Base-by-base conservation (phyloP, 2,329 filamentous ascomycete genomes). In the Trichoderma lentiforme region DNA sequence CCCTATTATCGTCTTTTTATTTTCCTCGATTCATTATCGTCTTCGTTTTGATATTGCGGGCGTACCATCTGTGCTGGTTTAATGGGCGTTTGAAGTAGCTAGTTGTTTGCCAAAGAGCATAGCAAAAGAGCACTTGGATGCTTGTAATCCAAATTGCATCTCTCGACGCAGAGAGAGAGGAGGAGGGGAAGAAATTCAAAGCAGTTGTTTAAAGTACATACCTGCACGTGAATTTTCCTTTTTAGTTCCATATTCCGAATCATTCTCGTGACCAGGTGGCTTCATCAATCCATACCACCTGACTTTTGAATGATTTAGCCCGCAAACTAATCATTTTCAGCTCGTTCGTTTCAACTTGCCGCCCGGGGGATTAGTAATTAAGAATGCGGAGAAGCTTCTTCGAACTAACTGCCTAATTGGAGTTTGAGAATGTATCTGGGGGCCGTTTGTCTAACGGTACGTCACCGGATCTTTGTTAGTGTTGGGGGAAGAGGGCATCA, bases 11-110 rank as follows among this genome's bases (percentile, higher is more conserved):
- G 21, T 47, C 30, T 32, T 43, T 39, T 24, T 47, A 26, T 15
- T 28, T 34, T 58, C 30, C 4, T 51, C 18, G 24, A 30, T 43
- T n/a, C 39, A 39, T 68, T 18, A 2, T 43, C 39, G 15, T 60
- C 32, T 32, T 32, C 11, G 18, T 30, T 34, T 32, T n/a, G 18
- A 8, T 15, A 34, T 60, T 60, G 26, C 53, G 21, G 65, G 56
- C 56, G 65, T 43, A 47, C 30, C 34, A 15, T 56, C 15, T 28
- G 65, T 58, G 65, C 24, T 68, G 53, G 34, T 58, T 58, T 58
- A 39, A 67, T 67, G 64, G 64, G 64, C 64, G 51, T 67, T 58
- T 58, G 32, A 57, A 67, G 63, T 67, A 47, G 65, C 65, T 68
- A 69, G 65, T 51, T 15, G 9, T 68, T 14, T 21, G 36, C 26